These are phyloP conservation scores for Penstemon barbatus DNA, from an alignment of 257 asterid genomes.

Conservation along the genomic window DNA sequence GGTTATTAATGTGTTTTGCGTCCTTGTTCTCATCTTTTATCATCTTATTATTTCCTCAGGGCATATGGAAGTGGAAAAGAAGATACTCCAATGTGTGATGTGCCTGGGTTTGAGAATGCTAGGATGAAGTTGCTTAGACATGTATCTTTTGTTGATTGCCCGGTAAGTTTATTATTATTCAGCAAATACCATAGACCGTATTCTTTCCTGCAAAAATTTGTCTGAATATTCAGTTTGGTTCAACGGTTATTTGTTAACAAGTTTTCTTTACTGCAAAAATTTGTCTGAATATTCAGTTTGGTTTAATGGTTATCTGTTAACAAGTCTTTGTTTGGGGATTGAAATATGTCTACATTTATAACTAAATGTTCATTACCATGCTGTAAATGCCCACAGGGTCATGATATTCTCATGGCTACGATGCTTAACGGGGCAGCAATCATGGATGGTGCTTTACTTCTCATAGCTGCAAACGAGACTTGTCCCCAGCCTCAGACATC, in stretches of 20 bases:
- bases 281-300: not conserved
- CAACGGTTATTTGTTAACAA: not conserved
- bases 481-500: constrained; percentile 98
- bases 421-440: constrained; percentile 85
- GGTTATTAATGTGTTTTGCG: constrained; percentile 19
- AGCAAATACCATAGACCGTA: not conserved
- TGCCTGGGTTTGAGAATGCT: constrained; percentile 89
- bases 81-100: constrained; percentile 93
- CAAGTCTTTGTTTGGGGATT: not conserved
- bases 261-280: not conserved
- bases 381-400: constrained; percentile 45
- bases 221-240: not conserved
- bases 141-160: constrained; percentile 97
- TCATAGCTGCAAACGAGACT: constrained; percentile 77
- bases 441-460: constrained; percentile 83
- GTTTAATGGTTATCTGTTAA: not conserved
- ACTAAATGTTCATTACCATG: constrained; percentile 12
- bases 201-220: too few relatives aligned
- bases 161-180: constrained; percentile 51
- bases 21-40: constrained; percentile 16
- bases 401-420: constrained; percentile 86
- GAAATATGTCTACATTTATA: constrained; percentile 1
- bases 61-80: constrained; percentile 98
- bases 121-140: constrained; percentile 93
- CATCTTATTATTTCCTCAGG: constrained; percentile 40